A percentile compares a stretch with the other conserved stretches of the same genome.
Evolutionary conservation across 2,329 filamentous ascomycete species (phyloP).

Genomic region (Neonectria ditissima): DNA sequence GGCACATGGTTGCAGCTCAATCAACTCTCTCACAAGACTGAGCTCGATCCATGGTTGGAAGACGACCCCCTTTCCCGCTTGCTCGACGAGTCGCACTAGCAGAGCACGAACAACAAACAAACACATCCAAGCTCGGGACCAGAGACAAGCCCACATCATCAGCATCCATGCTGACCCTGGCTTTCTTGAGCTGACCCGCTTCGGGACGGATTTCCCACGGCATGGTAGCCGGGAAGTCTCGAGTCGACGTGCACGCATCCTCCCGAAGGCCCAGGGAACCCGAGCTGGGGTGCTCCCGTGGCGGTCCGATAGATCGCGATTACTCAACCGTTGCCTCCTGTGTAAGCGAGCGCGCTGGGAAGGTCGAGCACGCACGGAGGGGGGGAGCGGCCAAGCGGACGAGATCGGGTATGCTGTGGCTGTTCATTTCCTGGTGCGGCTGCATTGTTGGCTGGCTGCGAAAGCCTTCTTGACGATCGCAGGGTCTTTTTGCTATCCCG

Average conservation of each 20-base stretch:
- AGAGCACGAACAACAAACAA: slow-evolving; percentile 20
- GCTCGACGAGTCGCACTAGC: slow-evolving; percentile 17
- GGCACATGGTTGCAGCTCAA: background rate
- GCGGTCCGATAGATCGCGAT: slow-evolving; percentile 37
- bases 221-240: slow-evolving; percentile 15
- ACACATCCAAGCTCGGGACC: slow-evolving; percentile 17
- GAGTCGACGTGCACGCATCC: slow-evolving; percentile 1
- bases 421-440: background rate
- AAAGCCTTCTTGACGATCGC: slow-evolving; percentile 27
- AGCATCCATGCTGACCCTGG: slow-evolving; percentile 12
- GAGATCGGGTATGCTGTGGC: background rate
- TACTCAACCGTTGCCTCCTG: slow-evolving; percentile 10
- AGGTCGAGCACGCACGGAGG: slow-evolving; percentile 14
- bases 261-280: slow-evolving; percentile 11
- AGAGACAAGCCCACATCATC: background rate
- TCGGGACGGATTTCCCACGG: slow-evolving; percentile 12
- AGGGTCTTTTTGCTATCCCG: slow-evolving; percentile 37
- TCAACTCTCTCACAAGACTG: background rate
- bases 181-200: slow-evolving; percentile 11
- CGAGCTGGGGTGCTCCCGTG: slow-evolving; percentile 28
- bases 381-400: slow-evolving; percentile 6
- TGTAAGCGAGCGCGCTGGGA: slow-evolving; percentile 5
- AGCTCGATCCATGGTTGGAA: slow-evolving; percentile 7
- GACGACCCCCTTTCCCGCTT: background rate
- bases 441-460: slow-evolving; percentile 21